Percentiles rank a stretch among this genome's conserved stretches.
These are phyloP conservation scores for Fusarium citri DNA, from an alignment of 2,329 filamentous ascomycete species.

Conservation along the genomic window DNA sequence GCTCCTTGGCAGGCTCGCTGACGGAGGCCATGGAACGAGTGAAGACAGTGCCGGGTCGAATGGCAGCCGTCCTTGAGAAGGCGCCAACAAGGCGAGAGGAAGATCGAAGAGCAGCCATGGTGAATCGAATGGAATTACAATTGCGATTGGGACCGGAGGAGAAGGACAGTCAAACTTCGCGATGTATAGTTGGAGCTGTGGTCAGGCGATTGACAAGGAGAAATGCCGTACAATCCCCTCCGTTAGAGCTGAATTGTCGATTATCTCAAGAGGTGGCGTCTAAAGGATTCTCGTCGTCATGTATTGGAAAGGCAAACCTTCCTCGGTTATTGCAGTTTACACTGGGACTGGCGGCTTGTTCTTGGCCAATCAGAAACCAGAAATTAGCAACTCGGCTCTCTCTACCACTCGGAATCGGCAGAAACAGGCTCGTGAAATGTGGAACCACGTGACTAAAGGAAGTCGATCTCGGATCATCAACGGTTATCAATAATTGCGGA, in stretches of 20 bases:
- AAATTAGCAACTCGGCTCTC: slow-evolving; percentile 49
- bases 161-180: slow-evolving; percentile 45
- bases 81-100: slow-evolving; percentile 65
- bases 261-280: slow-evolving; percentile 42
- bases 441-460: slow-evolving; percentile 36
- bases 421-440: slow-evolving; percentile 43
- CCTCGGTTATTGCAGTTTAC: slow-evolving; percentile 48
- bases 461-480: slow-evolving; percentile 27
- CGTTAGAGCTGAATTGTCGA: slow-evolving; percentile 38
- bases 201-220: slow-evolving; percentile 46
- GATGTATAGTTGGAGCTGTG: slow-evolving; percentile 27
- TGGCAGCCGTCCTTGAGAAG: slow-evolving; percentile 55
- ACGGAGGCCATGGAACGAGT: slow-evolving; percentile 67
- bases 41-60: slow-evolving; percentile 57
- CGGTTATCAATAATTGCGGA: slow-evolving; percentile 30
- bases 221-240: slow-evolving; percentile 47
- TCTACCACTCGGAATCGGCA: slow-evolving; percentile 39
- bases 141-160: slow-evolving; percentile 43
- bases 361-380: slow-evolving; percentile 42
- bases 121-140: slow-evolving; percentile 39
- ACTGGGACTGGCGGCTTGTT: slow-evolving; percentile 24
- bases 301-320: slow-evolving; percentile 47
- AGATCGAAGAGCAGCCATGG: slow-evolving; percentile 72
- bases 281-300: slow-evolving; percentile 44
- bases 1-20: slow-evolving; percentile 68